Evolutionary conservation across 2,329 filamentous ascomycete genomes (phyloP).

Genomic region (Colletotrichum costaricense): DNA sequence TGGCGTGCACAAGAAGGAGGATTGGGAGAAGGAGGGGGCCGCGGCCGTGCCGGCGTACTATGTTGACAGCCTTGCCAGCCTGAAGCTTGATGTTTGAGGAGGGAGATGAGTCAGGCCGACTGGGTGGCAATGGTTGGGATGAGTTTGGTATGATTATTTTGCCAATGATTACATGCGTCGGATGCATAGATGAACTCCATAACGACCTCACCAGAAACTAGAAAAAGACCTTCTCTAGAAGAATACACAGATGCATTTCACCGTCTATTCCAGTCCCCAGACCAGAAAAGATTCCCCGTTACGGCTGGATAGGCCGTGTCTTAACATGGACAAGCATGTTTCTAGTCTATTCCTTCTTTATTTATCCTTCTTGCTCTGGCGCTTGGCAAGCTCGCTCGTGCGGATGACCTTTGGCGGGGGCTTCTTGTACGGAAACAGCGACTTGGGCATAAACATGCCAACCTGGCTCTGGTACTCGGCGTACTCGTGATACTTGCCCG

Average conservation of each 20-base stretch:
- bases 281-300: not conserved
- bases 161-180: not conserved
- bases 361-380: constrained; percentile 53
- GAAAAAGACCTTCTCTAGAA: constrained; percentile 12
- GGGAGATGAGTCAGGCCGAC: constrained; percentile 25
- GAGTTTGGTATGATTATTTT: constrained; percentile 7
- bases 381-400: constrained; percentile 62
- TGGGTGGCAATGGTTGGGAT: not conserved
- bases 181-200: constrained; percentile 13
- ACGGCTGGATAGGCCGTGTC: too few species aligned
- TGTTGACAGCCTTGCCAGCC: constrained; percentile 85
- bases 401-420: constrained; percentile 59
- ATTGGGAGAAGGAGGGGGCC: constrained; percentile 78
- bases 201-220: constrained; percentile 13
- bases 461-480: constrained; percentile 84
- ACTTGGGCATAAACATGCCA: constrained; percentile 81
- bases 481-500: constrained; percentile 90
- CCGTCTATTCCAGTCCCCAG: not conserved
- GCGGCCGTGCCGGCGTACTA: constrained; percentile 83
- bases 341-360: not conserved
- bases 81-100: constrained; percentile 59
- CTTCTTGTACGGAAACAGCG: constrained; percentile 55
- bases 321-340: too few species aligned
- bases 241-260: constrained; percentile 12
- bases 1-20: constrained; percentile 86